These are phyloP conservation scores for Sarocladiaceae sp. DNA, from an alignment of 2,329 filamentous ascomycete species.

Conservation along the genomic window DNA sequence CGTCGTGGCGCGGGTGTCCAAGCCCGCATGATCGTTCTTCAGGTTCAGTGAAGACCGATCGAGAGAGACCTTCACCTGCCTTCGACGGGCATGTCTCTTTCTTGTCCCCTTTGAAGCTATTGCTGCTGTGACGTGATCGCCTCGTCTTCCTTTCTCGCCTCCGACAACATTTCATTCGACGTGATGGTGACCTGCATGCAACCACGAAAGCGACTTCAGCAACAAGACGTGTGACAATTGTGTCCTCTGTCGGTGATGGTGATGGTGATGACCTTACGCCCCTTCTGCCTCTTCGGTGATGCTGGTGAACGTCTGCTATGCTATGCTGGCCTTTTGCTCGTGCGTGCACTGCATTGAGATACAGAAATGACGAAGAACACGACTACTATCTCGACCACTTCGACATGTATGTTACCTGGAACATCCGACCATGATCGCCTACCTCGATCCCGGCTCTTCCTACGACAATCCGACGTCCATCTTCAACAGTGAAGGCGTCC, in stretches of 20 bases:
- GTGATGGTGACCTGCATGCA: conserved; percentile 2
- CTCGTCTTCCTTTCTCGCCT: not conserved
- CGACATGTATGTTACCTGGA: not conserved
- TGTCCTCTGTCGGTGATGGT: not conserved
- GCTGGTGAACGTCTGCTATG: not conserved
- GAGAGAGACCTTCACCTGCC: too few relatives aligned
- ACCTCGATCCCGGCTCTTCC: not conserved
- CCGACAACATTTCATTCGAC: not conserved
- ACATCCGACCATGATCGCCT: not conserved
- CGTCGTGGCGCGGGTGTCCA: conserved; percentile 24
- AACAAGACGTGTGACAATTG: not conserved
- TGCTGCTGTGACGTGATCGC: not conserved
- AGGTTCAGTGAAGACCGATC: conserved; percentile 14
- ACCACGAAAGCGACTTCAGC: not conserved
- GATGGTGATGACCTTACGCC: too few relatives aligned
- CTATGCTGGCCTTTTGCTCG: not conserved
- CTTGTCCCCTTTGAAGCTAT: not conserved
- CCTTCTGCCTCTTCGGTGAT: not conserved
- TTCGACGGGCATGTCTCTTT: too few relatives aligned
- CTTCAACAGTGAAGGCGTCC: not conserved
- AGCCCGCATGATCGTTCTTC: conserved; percentile 26
- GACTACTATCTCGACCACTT: not conserved
- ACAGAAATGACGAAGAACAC: not conserved
- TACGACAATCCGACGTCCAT: not conserved
- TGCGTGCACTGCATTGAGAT: not conserved